Evolutionary conservation across 805 yeast species (phyloP).

Genomic region (Candida taoyuanica): DNA sequence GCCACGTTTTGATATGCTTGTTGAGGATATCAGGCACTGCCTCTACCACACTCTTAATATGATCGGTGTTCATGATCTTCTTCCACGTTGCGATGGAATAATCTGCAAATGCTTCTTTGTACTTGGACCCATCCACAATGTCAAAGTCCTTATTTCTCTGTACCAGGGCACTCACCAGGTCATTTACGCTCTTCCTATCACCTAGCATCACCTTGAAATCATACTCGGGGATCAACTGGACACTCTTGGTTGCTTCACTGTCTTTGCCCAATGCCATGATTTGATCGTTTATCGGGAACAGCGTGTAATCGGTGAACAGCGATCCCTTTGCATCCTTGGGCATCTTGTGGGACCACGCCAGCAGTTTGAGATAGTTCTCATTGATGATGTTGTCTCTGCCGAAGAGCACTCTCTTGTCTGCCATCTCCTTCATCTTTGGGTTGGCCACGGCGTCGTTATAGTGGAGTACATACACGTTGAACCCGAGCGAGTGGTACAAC

Average conservation of each 20-base stretch:
- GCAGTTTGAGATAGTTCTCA: constrained; percentile 18
- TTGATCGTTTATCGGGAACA: constrained; percentile 10
- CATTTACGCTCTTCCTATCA: constrained; percentile 5
- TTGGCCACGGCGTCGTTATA: constrained; percentile 18
- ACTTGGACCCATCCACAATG: constrained; percentile 8
- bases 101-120: constrained; percentile 15
- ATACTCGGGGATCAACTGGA: constrained; percentile 10
- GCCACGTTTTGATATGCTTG: constrained; percentile 11
- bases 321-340: constrained; percentile 4
- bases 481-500: constrained; percentile 18
- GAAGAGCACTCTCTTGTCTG: constrained; percentile 5
- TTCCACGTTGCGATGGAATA: constrained; percentile 14
- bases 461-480: constrained; percentile 15
- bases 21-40: constrained; percentile 14
- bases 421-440: constrained; percentile 9
- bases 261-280: background rate
- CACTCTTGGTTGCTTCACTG: background rate
- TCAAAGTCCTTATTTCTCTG: constrained; percentile 11
- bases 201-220: constrained; percentile 17
- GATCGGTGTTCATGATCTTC: constrained; percentile 15
- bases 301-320: constrained; percentile 15
- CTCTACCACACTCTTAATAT: constrained; percentile 10
- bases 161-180: constrained; percentile 10
- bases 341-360: constrained; percentile 17
- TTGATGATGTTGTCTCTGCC: constrained; percentile 13